phyloP scores from a whole-genome alignment of 2,329 filamentous ascomycete species.

The Phialophora chinensis region DNA sequence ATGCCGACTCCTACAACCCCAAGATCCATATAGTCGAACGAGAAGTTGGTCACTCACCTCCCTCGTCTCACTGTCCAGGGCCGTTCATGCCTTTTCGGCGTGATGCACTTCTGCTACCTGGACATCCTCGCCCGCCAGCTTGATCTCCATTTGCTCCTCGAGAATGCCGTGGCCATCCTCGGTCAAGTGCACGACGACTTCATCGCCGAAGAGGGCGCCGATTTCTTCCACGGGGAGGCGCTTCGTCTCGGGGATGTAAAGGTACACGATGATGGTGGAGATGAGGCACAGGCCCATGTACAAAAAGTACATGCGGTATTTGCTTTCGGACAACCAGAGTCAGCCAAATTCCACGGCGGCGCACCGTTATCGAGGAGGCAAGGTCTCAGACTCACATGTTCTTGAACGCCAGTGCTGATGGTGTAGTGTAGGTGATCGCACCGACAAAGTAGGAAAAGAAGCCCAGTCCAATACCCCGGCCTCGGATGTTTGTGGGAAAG shows the following conservation, averaged over 20 bases:
- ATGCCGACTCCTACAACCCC: no score
- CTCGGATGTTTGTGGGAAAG: constrained; percentile 31
- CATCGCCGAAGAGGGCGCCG: constrained; percentile 45
- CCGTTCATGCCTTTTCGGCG: constrained; percentile 19
- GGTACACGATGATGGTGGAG: constrained; percentile 22
- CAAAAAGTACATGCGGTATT: constrained; percentile 40
- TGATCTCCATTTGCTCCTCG: constrained; percentile 18
- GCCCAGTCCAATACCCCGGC: constrained; percentile 28
- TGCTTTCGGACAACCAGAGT: constrained; percentile 8
- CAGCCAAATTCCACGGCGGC: neutral
- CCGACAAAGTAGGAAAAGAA: constrained; percentile 32
- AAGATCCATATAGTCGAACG: no score
- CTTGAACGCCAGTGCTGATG: constrained; percentile 19
- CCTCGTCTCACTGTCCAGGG: neutral
- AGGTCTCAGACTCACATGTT: constrained; percentile 23
- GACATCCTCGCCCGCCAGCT: constrained; percentile 3
- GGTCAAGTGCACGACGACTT: constrained; percentile 29
- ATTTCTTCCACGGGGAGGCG: constrained; percentile 45
- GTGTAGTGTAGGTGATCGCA: constrained; percentile 25
- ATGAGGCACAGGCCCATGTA: constrained; percentile 30
- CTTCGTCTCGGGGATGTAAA: constrained; percentile 42
- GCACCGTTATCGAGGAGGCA: neutral
- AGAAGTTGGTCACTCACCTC: no score
- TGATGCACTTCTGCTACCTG: constrained; percentile 9
- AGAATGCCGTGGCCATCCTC: constrained; percentile 27